Evolutionary conservation across 2,329 filamentous ascomycete species (phyloP).

Genomic region (Botrytis fragariae): DNA sequence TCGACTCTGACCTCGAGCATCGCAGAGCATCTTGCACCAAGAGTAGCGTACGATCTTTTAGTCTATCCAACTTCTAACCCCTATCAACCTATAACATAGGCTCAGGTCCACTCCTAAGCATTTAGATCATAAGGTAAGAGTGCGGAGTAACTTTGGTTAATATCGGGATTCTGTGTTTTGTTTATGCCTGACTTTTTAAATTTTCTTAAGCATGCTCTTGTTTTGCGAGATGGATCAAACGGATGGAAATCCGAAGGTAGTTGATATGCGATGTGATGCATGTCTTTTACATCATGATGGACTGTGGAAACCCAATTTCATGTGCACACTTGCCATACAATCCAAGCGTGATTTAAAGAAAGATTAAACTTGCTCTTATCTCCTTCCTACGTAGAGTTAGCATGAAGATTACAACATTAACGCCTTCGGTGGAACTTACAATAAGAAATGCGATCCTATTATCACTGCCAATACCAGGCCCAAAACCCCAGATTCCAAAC

Average conservation of each 20-base stretch:
- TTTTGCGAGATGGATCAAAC: background rate
- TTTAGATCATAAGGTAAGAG: background rate
- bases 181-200: background rate
- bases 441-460: background rate
- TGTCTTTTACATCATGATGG: background rate
- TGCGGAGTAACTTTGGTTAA: too few species aligned
- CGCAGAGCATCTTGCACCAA: background rate
- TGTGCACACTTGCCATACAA: background rate
- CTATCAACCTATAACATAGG: background rate
- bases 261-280: background rate
- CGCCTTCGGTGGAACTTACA: background rate
- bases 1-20: background rate
- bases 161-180: background rate
- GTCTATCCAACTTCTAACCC: background rate
- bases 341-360: background rate
- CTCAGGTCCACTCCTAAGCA: background rate
- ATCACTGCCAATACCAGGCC: background rate
- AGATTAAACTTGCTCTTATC: background rate
- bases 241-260: background rate
- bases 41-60: background rate
- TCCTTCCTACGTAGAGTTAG: too few species aligned
- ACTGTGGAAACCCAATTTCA: background rate
- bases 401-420: background rate
- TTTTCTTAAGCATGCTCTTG: background rate
- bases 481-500: background rate